Evolutionary conservation across 352 stramenopile genomes (phyloP).

Genomic region (Pythium folliculosum): DNA sequence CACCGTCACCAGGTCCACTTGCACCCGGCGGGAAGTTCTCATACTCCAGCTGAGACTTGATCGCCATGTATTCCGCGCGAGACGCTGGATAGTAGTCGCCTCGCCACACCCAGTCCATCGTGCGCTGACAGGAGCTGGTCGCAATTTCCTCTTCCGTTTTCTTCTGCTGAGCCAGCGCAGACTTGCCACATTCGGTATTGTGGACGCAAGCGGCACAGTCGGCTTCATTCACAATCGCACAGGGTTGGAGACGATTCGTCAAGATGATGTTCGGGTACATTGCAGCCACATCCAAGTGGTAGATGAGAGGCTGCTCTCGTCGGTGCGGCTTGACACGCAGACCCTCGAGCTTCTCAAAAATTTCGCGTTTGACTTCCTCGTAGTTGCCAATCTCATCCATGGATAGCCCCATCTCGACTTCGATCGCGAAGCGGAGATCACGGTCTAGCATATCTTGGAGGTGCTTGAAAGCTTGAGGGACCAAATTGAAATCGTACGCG

Average conservation of each 20-base stretch:
- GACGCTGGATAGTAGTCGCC: constrained; percentile 96
- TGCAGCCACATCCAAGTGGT: constrained; percentile 98
- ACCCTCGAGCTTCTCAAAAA: constrained; percentile 93
- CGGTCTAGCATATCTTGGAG: constrained; percentile 98
- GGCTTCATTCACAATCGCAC: constrained; percentile 95
- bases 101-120: constrained; percentile 99
- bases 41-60: constrained; percentile 94
- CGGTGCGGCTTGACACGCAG: constrained; percentile 93
- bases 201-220: constrained; percentile 96
- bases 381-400: constrained; percentile 93
- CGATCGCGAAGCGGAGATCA: constrained; percentile 96
- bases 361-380: constrained; percentile 81
- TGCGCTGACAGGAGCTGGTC: constrained; percentile 94
- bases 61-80: constrained; percentile 94
- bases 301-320: constrained; percentile 95
- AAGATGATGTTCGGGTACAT: constrained; percentile 99
- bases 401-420: constrained; percentile 88
- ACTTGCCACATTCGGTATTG: constrained; percentile 82
- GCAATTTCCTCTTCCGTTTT: constrained; percentile 33
- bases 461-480: constrained; percentile 91
- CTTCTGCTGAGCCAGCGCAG: constrained; percentile 73
- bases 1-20: background rate
- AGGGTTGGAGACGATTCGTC: constrained; percentile 98
- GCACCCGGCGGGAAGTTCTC: constrained; percentile 70
- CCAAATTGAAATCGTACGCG: constrained; percentile 96